A percentile compares a stretch with the other conserved stretches of the same genome.
Evolutionary conservation across 2,329 filamentous ascomycete genomes (phyloP).

Genomic region (Raffaelea deltoideospora): DNA sequence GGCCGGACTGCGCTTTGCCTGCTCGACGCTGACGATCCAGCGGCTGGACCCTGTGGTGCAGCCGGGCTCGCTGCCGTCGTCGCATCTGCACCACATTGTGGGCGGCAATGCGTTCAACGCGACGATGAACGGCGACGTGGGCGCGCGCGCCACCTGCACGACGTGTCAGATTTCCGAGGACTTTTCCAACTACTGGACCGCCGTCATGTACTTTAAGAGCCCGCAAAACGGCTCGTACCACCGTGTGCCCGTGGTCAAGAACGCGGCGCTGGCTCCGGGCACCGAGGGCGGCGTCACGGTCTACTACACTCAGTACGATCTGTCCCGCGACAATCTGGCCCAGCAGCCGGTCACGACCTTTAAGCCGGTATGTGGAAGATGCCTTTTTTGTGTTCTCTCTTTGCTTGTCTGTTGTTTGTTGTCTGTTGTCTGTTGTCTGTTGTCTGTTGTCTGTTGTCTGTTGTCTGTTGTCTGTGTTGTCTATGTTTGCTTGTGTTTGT

Average conservation of each 20-base stretch:
- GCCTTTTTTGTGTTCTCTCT: neutral
- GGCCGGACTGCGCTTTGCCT: constrained; percentile 21
- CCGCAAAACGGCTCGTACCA: constrained; percentile 7
- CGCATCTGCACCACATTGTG: constrained; percentile 10
- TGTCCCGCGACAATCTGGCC: constrained; percentile 5
- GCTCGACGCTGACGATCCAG: constrained; percentile 20
- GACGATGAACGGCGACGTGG: constrained; percentile 11
- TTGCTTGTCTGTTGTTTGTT: too few species aligned
- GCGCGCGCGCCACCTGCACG: constrained; percentile 7
- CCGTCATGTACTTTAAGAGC: constrained; percentile 9
- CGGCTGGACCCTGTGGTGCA: constrained; percentile 11
- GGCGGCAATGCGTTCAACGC: constrained; percentile 15
- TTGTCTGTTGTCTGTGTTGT: too few species aligned
- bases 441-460: too few species aligned
- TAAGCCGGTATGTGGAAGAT: constrained; percentile 5
- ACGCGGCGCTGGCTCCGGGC: constrained; percentile 6
- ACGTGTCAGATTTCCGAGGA: constrained; percentile 13
- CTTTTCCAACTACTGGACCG: constrained; percentile 20
- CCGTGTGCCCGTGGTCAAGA: constrained; percentile 8
- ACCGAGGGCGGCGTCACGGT: constrained; percentile 8
- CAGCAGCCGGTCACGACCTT: constrained; percentile 7
- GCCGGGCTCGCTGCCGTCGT: constrained; percentile 6
- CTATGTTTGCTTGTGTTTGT: too few species aligned
- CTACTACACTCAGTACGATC: constrained; percentile 8
- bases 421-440: too few species aligned